Conservation (phyloP, 768 basidiomycete species). For the Omphalotus guepiniiformis region DNA sequence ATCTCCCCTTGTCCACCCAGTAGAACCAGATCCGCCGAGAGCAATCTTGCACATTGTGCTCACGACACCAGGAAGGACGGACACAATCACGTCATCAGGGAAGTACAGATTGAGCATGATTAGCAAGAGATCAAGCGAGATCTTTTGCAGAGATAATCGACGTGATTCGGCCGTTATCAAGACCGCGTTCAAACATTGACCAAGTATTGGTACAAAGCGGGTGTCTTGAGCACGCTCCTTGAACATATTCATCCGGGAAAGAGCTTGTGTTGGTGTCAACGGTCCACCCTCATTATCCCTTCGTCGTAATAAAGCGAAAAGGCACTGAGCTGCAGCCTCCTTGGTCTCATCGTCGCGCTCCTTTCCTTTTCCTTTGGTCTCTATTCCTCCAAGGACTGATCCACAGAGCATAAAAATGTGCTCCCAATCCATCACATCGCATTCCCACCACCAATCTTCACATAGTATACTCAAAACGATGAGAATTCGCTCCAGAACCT, state of each 20-base stretch:
- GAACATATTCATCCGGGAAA: constrained; percentile 31
- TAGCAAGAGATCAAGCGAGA: constrained; percentile 56
- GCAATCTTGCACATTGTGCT: constrained; percentile 73
- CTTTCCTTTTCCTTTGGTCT: constrained; percentile 63
- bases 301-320: constrained; percentile 58
- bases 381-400: constrained; percentile 60
- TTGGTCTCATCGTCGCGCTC: constrained; percentile 79
- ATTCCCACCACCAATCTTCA: constrained; percentile 82
- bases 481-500: constrained; percentile 73
- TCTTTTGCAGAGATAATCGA: constrained; percentile 55
- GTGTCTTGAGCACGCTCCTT: constrained; percentile 39
- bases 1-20: constrained; percentile 73
- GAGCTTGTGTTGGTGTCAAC: constrained; percentile 18
- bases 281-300: constrained; percentile 38
- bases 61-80: constrained; percentile 80
- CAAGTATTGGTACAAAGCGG: constrained; percentile 71
- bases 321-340: constrained; percentile 64
- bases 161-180: constrained; percentile 53
- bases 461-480: constrained; percentile 53
- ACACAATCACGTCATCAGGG: constrained; percentile 49
- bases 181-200: constrained; percentile 78
- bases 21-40: constrained; percentile 46
- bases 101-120: constrained; percentile 55
- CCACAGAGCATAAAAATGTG: constrained; percentile 79
- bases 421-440: constrained; percentile 72